Evolutionary conservation across 495 filamentous ascomycete genomes (phyloP).

Genomic region (Amorphotheca resinae): DNA sequence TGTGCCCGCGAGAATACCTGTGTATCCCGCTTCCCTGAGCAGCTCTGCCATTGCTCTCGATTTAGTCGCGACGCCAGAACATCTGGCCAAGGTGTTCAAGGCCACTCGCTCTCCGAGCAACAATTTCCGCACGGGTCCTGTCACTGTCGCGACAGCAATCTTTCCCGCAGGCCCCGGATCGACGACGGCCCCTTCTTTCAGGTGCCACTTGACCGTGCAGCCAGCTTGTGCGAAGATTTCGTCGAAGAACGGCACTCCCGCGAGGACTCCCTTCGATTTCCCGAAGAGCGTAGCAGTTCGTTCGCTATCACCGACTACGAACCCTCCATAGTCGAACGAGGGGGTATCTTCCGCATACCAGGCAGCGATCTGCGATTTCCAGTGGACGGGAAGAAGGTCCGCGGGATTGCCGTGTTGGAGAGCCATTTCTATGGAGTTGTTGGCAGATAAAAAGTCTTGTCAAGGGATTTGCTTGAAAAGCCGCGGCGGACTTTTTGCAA

Average conservation of each 20-base stretch:
- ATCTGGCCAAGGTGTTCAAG: constrained; percentile 81
- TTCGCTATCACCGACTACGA: constrained; percentile 73
- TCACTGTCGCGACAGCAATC: constrained; percentile 63
- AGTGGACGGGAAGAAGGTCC: constrained; percentile 72
- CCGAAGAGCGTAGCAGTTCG: constrained; percentile 74
- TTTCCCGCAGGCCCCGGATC: constrained; percentile 40
- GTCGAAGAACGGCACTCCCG: constrained; percentile 89
- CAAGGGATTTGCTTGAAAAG: no score
- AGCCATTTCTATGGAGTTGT: no score
- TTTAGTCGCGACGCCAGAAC: constrained; percentile 82
- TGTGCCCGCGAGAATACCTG: constrained; percentile 81
- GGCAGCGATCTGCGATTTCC: constrained; percentile 63
- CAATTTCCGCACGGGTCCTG: constrained; percentile 71
- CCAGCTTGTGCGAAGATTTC: constrained; percentile 85
- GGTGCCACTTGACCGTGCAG: constrained; percentile 83
- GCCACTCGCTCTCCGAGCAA: constrained; percentile 88
- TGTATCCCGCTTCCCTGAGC: constrained; percentile 53
- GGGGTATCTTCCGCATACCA: constrained; percentile 97
- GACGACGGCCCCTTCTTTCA: constrained; percentile 59
- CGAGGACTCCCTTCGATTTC: constrained; percentile 80
- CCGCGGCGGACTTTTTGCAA: no score
- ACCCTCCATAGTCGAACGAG: constrained; percentile 92
- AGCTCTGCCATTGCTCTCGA: constrained; percentile 37
- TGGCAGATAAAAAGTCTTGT: no score
- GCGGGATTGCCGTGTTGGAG: constrained; percentile 60